phyloP scores from a whole-genome alignment of 805 yeast species.

The Helenozyma rhizophorensis region DNA sequence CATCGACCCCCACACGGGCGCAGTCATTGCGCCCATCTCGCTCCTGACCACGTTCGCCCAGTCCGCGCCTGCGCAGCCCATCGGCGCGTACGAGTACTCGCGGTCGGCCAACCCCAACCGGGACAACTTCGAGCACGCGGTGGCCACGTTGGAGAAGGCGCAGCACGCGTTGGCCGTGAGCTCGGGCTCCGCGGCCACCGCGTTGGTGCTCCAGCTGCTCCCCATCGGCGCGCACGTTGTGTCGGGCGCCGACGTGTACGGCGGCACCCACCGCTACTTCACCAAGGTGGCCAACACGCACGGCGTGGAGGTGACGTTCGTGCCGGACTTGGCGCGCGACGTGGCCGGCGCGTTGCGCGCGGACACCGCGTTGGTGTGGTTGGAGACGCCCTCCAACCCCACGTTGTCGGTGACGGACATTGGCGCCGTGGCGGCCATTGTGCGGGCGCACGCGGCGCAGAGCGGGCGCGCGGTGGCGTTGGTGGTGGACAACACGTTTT shows the following conservation, averaged over 20 bases:
- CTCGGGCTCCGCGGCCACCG: constrained; percentile 86
- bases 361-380: constrained; percentile 76
- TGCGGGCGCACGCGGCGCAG: constrained; percentile 40
- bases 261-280: constrained; percentile 89
- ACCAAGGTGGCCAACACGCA: constrained; percentile 79
- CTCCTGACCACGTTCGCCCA: constrained; percentile 85
- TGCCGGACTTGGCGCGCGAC: constrained; percentile 59
- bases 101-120: constrained; percentile 87
- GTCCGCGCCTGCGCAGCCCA: constrained; percentile 67
- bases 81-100: constrained; percentile 79
- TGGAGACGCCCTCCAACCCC: constrained; percentile 87
- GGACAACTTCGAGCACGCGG: constrained; percentile 70
- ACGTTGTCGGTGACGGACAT: constrained; percentile 79
- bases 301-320: constrained; percentile 67
- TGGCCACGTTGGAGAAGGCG: constrained; percentile 76
- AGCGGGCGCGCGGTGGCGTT: constrained; percentile 52
- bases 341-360: constrained; percentile 51
- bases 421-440: constrained; percentile 51
- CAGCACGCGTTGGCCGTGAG: constrained; percentile 71
- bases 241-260: constrained; percentile 82
- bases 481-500: constrained; percentile 85
- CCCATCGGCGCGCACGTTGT: constrained; percentile 70
- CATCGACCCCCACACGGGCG: constrained; percentile 72
- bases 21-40: constrained; percentile 81
- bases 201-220: constrained; percentile 68